Evolutionary conservation across 306 rosid species (phyloP), one percentile per base, ranked within the genome.

Genomic region (Alnus rubra): DNA sequence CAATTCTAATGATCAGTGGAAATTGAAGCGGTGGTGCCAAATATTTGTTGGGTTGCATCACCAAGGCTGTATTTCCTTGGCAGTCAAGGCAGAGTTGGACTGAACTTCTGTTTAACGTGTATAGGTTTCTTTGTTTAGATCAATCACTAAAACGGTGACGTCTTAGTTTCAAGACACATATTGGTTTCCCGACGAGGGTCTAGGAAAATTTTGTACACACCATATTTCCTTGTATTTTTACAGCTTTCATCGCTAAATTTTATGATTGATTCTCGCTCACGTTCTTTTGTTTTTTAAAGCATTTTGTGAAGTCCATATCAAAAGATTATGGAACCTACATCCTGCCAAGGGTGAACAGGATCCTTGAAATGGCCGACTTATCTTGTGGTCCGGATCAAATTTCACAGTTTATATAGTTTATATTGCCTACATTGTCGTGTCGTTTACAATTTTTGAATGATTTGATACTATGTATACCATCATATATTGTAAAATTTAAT

Each of bases 121-220:
- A 83, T 71, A 79, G 81, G 73, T 64, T 28, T 59, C 5, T 18
- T 31, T 73, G 3, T 65, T 18, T 23, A 14, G 54, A 44, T 71
- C 42, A 10, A 44, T 71, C 42, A 10, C 48, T 12, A 4, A 19
- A 59, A 23, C 65, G n/a, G 28, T 28, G 28, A 23, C 28, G 4
- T 59, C 13, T 59, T 59, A 59, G 65, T 4, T 9, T 31, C 65
- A 28, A 28, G 65, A 28, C 5, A 58, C 6, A 9, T 5, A 1
- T 1, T 42, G 9, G 47, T 47, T 15, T 64, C 70, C 44, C 70
- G 6, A 16, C 11, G 45, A 64, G 47, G 19, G 70, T 37, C 35
- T 33, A 64, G 47, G 35, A 35, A 64, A 31, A 14, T 64, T 64
- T 42, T 64, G 15, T 18, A 37, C 70, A 35, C 70, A 35, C 48